Percentiles rank a stretch among this genome's conserved stretches.
These are phyloP conservation scores for Ampelocalamus luodianensis DNA, from an alignment of 176 grass and related monocot genomes.

Conservation along the genomic window DNA sequence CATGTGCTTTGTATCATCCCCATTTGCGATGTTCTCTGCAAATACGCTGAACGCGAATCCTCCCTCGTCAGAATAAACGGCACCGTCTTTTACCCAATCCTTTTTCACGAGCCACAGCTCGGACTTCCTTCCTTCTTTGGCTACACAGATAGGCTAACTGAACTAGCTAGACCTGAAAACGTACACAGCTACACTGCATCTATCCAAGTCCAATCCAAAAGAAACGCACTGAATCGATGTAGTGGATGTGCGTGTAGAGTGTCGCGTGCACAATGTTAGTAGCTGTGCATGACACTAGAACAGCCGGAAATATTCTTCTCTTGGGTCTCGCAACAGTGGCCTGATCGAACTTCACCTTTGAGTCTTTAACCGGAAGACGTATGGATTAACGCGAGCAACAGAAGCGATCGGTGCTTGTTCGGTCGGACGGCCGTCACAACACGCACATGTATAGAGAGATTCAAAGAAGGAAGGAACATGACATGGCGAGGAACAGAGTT, in stretches of 20 bases:
- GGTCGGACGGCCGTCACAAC: background rate
- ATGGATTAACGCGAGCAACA: too few relatives aligned
- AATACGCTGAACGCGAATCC: background rate
- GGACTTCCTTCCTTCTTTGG: constrained; percentile 13
- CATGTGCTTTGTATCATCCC: background rate
- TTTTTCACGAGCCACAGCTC: background rate
- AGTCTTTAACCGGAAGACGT: too few relatives aligned
- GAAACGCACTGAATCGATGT: background rate
- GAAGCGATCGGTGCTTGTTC: background rate
- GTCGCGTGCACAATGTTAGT: too few relatives aligned
- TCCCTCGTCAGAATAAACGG: constrained; percentile 17
- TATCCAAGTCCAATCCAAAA: background rate
- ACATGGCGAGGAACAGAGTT: background rate
- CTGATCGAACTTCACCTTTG: too few relatives aligned
- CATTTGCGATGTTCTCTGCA: background rate
- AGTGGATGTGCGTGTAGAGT: too few relatives aligned
- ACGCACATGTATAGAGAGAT: background rate
- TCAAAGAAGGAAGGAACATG: background rate
- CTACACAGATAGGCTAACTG: background rate
- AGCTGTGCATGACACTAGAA: too few relatives aligned
- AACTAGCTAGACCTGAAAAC: too few relatives aligned
- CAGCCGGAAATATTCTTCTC: too few relatives aligned
- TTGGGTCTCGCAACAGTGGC: too few relatives aligned
- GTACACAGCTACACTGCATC: background rate
- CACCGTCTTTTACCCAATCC: constrained; percentile 31